Percentiles rank a stretch among this genome's conserved stretches.
phyloP scores from a whole-genome alignment of 768 basidiomycete genomes.

The Tremella mesenterica region DNA sequence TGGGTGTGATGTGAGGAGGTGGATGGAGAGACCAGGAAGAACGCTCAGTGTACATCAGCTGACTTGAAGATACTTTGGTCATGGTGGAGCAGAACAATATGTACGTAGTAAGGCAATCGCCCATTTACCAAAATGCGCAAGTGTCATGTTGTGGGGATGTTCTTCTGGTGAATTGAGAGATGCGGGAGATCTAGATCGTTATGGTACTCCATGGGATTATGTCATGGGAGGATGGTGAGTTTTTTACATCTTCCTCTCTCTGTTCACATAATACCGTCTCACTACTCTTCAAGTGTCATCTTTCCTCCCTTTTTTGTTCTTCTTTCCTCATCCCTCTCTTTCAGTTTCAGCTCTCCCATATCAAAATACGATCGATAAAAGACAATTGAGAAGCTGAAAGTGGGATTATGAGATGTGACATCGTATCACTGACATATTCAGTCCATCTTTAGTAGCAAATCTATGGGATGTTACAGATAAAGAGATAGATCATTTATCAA shows the following conservation, averaged over 20 bases:
- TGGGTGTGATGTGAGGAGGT: too few species aligned
- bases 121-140: conserved; percentile 73
- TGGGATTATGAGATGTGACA: too few species aligned
- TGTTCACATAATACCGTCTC: too few species aligned
- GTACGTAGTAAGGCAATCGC: conserved; percentile 77
- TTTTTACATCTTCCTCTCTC: neutral
- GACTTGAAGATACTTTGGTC: conserved; percentile 80
- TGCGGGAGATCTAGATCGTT: conserved; percentile 88
- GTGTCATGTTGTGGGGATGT: conserved; percentile 97
- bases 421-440: conserved; percentile 36
- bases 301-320: too few species aligned
- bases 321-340: too few species aligned
- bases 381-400: too few species aligned
- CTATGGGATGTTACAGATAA: conserved; percentile 98
- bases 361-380: too few species aligned
- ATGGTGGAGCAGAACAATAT: conserved; percentile 93
- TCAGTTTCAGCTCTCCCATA: too few species aligned
- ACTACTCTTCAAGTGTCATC: too few species aligned
- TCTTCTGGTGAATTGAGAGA: conserved; percentile 81
- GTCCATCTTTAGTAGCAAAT: conserved; percentile 86
- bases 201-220: conserved; percentile 87
- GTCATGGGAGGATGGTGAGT: conserved; percentile 95
- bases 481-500: conserved; percentile 89
- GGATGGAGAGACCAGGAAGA: too few species aligned
- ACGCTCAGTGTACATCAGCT: neutral